Evolutionary conservation across 1,139 yeast genomes (phyloP).

Genomic region (Magnusiomyces magnusii): DNA sequence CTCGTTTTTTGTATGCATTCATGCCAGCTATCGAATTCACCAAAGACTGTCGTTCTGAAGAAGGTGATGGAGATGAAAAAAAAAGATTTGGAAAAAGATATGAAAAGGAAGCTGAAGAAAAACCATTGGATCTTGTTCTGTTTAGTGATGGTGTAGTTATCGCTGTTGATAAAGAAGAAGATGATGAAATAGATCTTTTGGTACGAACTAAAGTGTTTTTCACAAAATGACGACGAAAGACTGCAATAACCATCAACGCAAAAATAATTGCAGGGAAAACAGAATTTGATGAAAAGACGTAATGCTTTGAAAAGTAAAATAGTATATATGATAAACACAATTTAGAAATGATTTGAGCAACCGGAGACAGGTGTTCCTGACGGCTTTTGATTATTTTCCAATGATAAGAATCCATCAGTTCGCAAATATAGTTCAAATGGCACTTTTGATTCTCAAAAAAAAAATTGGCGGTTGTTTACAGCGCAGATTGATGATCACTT

Average conservation of each 20-base stretch:
- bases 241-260: slow-evolving; percentile 11
- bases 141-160: neutral
- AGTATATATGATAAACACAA: slow-evolving; percentile 11
- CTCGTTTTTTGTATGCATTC: slow-evolving; percentile 38
- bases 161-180: neutral
- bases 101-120: neutral
- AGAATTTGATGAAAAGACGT: slow-evolving; percentile 5
- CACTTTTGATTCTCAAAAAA: too few species aligned
- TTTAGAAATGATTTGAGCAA: slow-evolving; percentile 13
- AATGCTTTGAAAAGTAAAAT: slow-evolving; percentile 1
- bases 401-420: neutral
- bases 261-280: slow-evolving; percentile 9
- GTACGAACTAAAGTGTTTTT: too few species aligned
- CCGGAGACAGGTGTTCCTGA: slow-evolving; percentile 13
- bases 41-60: slow-evolving; percentile 33
- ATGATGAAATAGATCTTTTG: neutral
- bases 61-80: neutral
- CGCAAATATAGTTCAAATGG: too few species aligned
- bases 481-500: too few species aligned
- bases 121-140: neutral
- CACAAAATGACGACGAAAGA: neutral
- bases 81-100: neutral
- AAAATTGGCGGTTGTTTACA: too few species aligned
- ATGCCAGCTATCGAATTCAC: slow-evolving; percentile 47
- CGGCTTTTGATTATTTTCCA: slow-evolving; percentile 14